A percentile compares a stretch with the other conserved stretches of the same genome.
These are phyloP conservation scores for Eremothecium gossypii DNA, from an alignment of 1,139 yeast species.

Conservation along the genomic window DNA sequence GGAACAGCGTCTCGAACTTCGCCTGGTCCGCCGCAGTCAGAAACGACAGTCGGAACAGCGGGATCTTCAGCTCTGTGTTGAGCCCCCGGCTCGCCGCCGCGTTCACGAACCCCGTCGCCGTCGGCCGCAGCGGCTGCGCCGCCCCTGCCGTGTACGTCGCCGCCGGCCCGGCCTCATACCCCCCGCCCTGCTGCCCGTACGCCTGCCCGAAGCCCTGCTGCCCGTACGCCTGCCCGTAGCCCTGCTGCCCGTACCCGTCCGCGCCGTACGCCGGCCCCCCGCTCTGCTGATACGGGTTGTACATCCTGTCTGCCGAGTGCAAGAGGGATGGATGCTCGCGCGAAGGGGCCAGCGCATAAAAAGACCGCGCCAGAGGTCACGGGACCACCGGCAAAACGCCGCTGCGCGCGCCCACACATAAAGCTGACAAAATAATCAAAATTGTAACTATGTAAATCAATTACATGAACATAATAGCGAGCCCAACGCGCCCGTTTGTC, in stretches of 20 bases:
- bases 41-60: slow-evolving; percentile 67
- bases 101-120: slow-evolving; percentile 33
- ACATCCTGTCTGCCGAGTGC: slow-evolving; percentile 7
- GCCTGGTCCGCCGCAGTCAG: slow-evolving; percentile 77
- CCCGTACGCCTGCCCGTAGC: too few relatives aligned
- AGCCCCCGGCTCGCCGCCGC: slow-evolving; percentile 31
- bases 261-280: slow-evolving; percentile 6
- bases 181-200: too few relatives aligned
- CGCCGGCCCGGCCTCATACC: slow-evolving; percentile 6
- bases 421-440: background rate
- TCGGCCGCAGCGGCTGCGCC: slow-evolving; percentile 29
- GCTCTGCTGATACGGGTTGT: slow-evolving; percentile 13
- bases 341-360: too few relatives aligned
- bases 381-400: too few relatives aligned
- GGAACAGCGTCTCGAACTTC: slow-evolving; percentile 73
- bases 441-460: background rate
- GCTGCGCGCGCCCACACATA: too few relatives aligned
- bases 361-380: too few relatives aligned
- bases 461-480: background rate
- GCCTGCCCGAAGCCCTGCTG: too few relatives aligned
- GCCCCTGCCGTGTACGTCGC: slow-evolving; percentile 6
- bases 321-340: too few relatives aligned
- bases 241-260: too few relatives aligned
- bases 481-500: slow-evolving; percentile 21
- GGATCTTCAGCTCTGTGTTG: slow-evolving; percentile 42